These are phyloP conservation scores for Daedaleopsis sinensis DNA, from an alignment of 768 basidiomycete genomes.

Conservation along the genomic window DNA sequence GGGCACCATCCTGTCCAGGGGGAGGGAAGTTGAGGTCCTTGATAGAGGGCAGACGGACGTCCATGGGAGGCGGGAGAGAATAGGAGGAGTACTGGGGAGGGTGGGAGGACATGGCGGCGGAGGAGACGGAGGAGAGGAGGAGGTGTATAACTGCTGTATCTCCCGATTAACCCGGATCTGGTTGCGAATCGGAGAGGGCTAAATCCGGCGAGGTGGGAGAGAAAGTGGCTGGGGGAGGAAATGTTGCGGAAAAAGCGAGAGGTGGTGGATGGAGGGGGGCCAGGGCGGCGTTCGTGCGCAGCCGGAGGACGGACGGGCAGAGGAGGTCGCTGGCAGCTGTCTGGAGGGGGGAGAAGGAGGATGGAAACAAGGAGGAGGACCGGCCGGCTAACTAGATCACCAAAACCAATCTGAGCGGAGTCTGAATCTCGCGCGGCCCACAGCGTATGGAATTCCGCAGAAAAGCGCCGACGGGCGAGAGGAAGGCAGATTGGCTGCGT, in stretches of 20 bases:
- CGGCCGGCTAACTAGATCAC: conserved; percentile 26
- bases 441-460: conserved; percentile 17
- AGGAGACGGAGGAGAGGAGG: conserved; percentile 37
- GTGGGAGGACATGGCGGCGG: conserved; percentile 50
- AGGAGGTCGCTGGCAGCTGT: conserved; percentile 8
- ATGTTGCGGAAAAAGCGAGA: conserved; percentile 3
- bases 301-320: conserved; percentile 11
- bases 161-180: conserved; percentile 72
- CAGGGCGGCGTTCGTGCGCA: conserved; percentile 1
- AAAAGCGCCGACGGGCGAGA: conserved; percentile 14
- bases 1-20: conserved; percentile 36
- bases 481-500: background rate
- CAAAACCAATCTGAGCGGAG: conserved; percentile 30
- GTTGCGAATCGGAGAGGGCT: conserved; percentile 19
- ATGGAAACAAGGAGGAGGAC: conserved; percentile 26
- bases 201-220: conserved; percentile 12
- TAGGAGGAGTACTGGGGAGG: conserved; percentile 44
- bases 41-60: conserved; percentile 67
- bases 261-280: conserved; percentile 6
- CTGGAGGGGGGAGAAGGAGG: conserved; percentile 20
- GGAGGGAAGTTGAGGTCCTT: conserved; percentile 70
- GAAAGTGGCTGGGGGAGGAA: background rate
- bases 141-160: conserved; percentile 53
- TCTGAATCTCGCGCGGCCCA: conserved; percentile 24
- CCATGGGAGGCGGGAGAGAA: conserved; percentile 39